Base-by-base conservation (phyloP, 805 yeast genomes). In the Yamadazyma tumulicola region DNA sequence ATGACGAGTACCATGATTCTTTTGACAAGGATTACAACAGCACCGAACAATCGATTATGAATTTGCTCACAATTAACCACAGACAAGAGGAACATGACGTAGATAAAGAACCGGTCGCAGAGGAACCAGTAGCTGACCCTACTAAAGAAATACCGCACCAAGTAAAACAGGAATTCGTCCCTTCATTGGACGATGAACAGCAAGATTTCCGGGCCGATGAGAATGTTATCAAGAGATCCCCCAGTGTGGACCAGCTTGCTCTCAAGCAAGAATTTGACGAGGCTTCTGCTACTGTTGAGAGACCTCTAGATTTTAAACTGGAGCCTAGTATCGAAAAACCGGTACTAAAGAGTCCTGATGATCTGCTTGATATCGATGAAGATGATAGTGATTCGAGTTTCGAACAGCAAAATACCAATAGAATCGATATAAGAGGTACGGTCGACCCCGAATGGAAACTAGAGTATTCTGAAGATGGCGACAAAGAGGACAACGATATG, bases 21-120 rank as follows among this genome's bases (percentile, higher is more conserved):
- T 60, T 59, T 38, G 65, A 63, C 42, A 55, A 46, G 19, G 53
- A 61, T 3, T 59, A 59, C 41, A 57, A 57, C 41, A 46, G 48
- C 32, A 59, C 59, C 32, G 71, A 67, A 44, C 60, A 60, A 38
- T 61, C 72, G 1, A 67, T 64, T 4, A 53, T 67, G 61, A 60
- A 63, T 38, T 47, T 67, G 21, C 50, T 67, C 19, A 5, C 32
- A 11, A 7, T 24, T 6, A 11, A 8, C 11, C 23, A 20, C 23
- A 16, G 14, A 24, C n/a, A 7, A 24, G 8, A 8, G n/a, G 19
- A 18, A 15, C 29, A 5, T 15, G 29, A 31, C 17, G 21, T 19
- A 11, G 35, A 19, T 11, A 27, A 32, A 14, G 7, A 21, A 11
- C 16, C 6, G 12, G 22, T 26, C n/a, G n/a, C 20, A 12, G 31